Conservation (phyloP, 1,284 basidiomycete species). For the Tilletia setariae region DNA sequence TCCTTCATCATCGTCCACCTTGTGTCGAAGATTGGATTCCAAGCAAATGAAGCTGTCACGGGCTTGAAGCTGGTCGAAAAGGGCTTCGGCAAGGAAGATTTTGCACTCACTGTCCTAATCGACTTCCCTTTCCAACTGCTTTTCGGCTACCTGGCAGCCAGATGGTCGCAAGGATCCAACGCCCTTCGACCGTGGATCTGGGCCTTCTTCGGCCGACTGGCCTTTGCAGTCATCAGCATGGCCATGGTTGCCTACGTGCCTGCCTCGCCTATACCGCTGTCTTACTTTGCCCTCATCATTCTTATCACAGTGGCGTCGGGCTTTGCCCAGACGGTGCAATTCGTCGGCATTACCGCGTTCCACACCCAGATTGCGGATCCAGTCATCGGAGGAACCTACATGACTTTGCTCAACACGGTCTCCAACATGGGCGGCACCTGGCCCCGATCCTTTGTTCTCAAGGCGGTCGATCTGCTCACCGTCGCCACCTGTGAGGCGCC, state of each 20-base stretch:
- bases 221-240: slow-evolving; percentile 68
- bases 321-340: slow-evolving; percentile 93
- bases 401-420: slow-evolving; percentile 83
- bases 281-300: slow-evolving; percentile 77
- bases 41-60: slow-evolving; percentile 88
- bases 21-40: slow-evolving; percentile 91
- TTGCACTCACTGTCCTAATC: slow-evolving; percentile 88
- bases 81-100: slow-evolving; percentile 88
- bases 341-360: slow-evolving; percentile 96
- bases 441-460: slow-evolving; percentile 88
- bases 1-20: slow-evolving; percentile 81
- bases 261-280: slow-evolving; percentile 60
- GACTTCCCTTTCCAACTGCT: slow-evolving; percentile 98
- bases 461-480: slow-evolving; percentile 57
- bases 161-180: slow-evolving; percentile 64
- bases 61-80: slow-evolving; percentile 95
- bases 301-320: slow-evolving; percentile 78
- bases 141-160: slow-evolving; percentile 92
- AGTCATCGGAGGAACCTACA: slow-evolving; percentile 71
- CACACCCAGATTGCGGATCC: slow-evolving; percentile 97
- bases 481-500: slow-evolving; percentile 33
- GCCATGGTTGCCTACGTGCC: slow-evolving; percentile 83
- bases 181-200: slow-evolving; percentile 68
- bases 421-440: slow-evolving; percentile 96
- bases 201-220: slow-evolving; percentile 83